A percentile compares a stretch with the other conserved stretches of the same genome.
These are phyloP conservation scores for Chenopodium suecicum DNA, from an alignment of 148 eudicot genomes.

Conservation along the genomic window DNA sequence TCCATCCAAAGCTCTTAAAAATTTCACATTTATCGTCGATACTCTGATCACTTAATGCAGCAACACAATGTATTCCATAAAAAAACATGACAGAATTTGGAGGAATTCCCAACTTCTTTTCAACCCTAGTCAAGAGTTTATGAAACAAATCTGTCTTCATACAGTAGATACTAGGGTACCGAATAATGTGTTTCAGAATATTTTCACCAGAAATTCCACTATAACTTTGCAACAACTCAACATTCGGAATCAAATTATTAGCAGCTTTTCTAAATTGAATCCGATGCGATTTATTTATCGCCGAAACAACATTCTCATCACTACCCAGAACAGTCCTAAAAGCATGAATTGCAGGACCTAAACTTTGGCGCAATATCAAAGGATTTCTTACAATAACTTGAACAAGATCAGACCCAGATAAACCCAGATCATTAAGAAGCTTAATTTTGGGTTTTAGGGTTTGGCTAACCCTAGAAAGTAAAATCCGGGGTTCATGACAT, in stretches of 20 bases:
- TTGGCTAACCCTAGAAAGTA: slow-evolving; percentile 26
- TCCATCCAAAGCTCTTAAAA: slow-evolving; percentile 31
- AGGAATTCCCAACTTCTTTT: slow-evolving; percentile 21
- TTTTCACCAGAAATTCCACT: slow-evolving; percentile 14
- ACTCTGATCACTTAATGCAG: not conserved
- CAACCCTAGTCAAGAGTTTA: slow-evolving; percentile 10
- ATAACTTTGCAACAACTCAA: slow-evolving; percentile 15
- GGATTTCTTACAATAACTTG: not conserved
- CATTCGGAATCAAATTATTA: slow-evolving; percentile 9
- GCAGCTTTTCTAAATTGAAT: too few species aligned
- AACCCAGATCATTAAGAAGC: slow-evolving; percentile 29
- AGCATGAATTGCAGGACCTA: not conserved
- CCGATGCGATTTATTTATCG: not conserved
- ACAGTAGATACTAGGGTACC: not conserved
- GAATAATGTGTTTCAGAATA: slow-evolving; percentile 8
- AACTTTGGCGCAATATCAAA: not conserved
- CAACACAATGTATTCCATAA: slow-evolving; percentile 12
- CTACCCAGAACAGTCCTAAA: slow-evolving; percentile 13
- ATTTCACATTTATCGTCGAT: slow-evolving; percentile 17
- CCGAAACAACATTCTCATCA: slow-evolving; percentile 15
- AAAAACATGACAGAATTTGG: slow-evolving; percentile 11
- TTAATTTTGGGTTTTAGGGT: slow-evolving; percentile 42
- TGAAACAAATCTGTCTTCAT: not conserved
- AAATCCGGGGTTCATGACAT: slow-evolving; percentile 19
- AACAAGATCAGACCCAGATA: slow-evolving; percentile 15